A percentile compares a stretch with the other conserved stretches of the same genome.
phyloP scores from a whole-genome alignment of 495 filamentous ascomycete genomes.

The Neurospora terricola region DNA sequence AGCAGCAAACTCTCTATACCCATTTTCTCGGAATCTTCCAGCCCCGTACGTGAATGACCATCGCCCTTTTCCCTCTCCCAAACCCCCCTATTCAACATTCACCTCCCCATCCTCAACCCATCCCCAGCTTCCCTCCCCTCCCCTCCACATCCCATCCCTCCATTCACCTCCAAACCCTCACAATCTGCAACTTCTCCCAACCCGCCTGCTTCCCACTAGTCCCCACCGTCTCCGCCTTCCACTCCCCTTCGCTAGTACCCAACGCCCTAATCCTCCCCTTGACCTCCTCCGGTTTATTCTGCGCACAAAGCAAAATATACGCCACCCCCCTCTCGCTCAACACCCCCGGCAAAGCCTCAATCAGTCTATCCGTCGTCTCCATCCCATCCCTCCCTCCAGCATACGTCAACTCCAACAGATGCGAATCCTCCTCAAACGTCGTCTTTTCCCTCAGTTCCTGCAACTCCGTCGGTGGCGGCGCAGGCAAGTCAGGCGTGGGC shows the following conservation, averaged over 20 bases:
- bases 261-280: conserved; percentile 51
- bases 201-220: conserved; percentile 76
- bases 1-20: neutral
- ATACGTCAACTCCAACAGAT: conserved; percentile 75
- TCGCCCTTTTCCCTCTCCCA: neutral
- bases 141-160: neutral
- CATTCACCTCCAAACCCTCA: conserved; percentile 59
- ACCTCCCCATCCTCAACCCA: neutral
- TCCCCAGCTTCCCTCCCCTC: neutral
- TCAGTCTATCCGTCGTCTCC: conserved; percentile 74
- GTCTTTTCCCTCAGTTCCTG: neutral
- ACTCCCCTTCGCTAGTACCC: conserved; percentile 29
- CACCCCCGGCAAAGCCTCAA: conserved; percentile 53
- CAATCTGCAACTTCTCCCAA: conserved; percentile 81
- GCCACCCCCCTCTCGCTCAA: conserved; percentile 65
- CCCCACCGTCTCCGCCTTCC: conserved; percentile 72
- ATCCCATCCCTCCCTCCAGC: conserved; percentile 85
- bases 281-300: conserved; percentile 73
- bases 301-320: conserved; percentile 80
- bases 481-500: conserved; percentile 61
- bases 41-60: neutral
- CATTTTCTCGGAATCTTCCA: neutral
- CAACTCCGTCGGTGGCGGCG: conserved; percentile 15
- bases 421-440: conserved; percentile 60
- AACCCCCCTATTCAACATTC: neutral